These are phyloP conservation scores for Fusarium sp. DNA, from an alignment of 2,329 filamentous ascomycete species.

Conservation along the genomic window DNA sequence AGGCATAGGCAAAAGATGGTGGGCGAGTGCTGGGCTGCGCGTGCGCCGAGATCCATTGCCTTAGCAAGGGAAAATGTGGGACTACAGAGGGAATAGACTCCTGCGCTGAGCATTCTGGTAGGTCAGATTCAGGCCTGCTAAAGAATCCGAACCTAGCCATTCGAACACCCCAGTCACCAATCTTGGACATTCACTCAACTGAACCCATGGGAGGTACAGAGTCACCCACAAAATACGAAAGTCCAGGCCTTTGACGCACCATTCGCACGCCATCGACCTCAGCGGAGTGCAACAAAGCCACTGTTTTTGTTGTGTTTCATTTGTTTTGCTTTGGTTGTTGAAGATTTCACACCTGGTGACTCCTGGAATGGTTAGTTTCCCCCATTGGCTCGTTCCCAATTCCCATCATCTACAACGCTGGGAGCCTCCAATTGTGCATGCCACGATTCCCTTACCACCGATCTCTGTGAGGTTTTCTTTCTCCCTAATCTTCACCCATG, in stretches of 20 bases:
- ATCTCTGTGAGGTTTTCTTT: not conserved
- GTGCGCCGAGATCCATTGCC: conserved; percentile 18
- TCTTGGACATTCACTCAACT: not conserved
- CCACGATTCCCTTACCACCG: not conserved
- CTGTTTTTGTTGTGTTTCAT: not conserved
- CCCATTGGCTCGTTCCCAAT: not conserved
- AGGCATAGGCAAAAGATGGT: not conserved
- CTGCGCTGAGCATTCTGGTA: conserved; percentile 15
- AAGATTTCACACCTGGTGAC: conserved; percentile 11
- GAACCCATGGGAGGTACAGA: not conserved
- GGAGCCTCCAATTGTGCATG: not conserved
- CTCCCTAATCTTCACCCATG: not conserved
- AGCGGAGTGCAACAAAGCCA: conserved; percentile 5
- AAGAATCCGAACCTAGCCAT: conserved; percentile 1
- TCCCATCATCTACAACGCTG: not conserved
- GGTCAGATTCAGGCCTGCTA: conserved; percentile 30
- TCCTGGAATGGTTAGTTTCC: not conserved
- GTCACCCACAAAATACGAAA: conserved; percentile 30
- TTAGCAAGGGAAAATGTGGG: conserved; percentile 29
- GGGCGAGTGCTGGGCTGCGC: conserved; percentile 16
- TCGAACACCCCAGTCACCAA: conserved; percentile 16
- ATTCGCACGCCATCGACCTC: conserved; percentile 33
- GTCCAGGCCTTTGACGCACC: conserved; percentile 28
- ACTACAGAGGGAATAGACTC: conserved; percentile 4
- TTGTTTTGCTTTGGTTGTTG: not conserved